Base-by-base conservation (phyloP, 225 moss, liverwort and hornwort genomes). In the Thuidium tamariscinum region DNA sequence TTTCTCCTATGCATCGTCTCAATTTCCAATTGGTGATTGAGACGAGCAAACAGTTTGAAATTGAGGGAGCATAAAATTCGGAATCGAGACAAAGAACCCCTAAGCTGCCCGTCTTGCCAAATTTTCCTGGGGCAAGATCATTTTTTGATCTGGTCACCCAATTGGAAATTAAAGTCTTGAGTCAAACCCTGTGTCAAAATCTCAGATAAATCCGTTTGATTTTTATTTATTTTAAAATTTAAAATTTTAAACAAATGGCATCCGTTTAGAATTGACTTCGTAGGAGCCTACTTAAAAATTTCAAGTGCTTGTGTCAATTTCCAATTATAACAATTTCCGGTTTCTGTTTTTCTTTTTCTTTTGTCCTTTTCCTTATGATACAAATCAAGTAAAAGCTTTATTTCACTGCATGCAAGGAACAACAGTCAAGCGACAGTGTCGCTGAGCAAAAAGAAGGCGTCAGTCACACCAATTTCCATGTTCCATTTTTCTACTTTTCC, bases 131-230 rank as follows among this genome's bases (percentile, higher is more conserved):
- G 13, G 39, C 7, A 41, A 0, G 4, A 68, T 23, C 13, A 68
- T 44, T 44, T 44, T 48, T 42, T 27, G 0, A 42, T 70, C 2
- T 6, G 1, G 26, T 1, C 70, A 42, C 9, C 5, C 1, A 0
- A 29, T 29, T 44, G 10, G 5, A 27, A 70, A 41, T 4, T 4
- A 4, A 8, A 8, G 1, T 4, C 8, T 5, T 26, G 26, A 11
- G 11, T 11, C 5, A 36, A 10, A 36, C 36, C 21, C 21, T 36
- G 22, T 67, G 12, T 67, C 7, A 67, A 22, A 66, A 64, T 18
- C 36, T 36, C 5, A 20, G 1, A 67, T 21, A 65, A 10, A 32
- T 34, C 18, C 16, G 3, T 17, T 64, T 6, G 34, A 65, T 5
- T 39, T 36, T n/a, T n/a, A n/a, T n/a, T n/a, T n/a, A n/a, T n/a